phyloP scores from a whole-genome alignment of 768 basidiomycete species.

The Russula sp. region DNA sequence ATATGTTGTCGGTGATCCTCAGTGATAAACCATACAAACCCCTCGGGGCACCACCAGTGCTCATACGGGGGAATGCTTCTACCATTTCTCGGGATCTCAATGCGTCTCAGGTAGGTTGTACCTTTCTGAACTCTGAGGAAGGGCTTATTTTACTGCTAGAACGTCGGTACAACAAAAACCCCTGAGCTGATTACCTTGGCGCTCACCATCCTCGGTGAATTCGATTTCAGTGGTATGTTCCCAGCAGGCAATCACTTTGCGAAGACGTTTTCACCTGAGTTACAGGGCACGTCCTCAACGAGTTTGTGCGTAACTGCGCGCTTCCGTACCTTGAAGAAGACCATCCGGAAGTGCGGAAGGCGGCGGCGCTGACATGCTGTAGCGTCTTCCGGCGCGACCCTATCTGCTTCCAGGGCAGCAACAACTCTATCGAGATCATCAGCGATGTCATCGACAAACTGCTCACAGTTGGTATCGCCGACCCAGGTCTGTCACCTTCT shows the following conservation, averaged over 20 bases:
- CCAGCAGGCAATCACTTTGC: neutral
- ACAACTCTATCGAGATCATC: conserved; percentile 93
- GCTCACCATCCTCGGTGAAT: conserved; percentile 77
- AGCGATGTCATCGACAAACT: conserved; percentile 98
- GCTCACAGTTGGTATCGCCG: conserved; percentile 90
- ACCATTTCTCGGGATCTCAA: conserved; percentile 47
- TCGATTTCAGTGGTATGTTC: conserved; percentile 83
- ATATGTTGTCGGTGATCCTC: conserved; percentile 73
- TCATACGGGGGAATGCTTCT: conserved; percentile 49
- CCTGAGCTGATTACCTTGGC: conserved; percentile 76
- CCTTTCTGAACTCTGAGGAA: neutral
- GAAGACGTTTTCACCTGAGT: conserved; percentile 5
- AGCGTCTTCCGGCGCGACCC: conserved; percentile 89
- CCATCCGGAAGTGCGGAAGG: conserved; percentile 75
- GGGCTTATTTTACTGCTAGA: conserved; percentile 1
- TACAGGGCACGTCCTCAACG: conserved; percentile 86
- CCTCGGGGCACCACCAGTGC: conserved; percentile 72
- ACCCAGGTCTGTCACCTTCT: conserved; percentile 61
- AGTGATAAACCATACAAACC: conserved; percentile 83
- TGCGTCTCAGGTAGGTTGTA: conserved; percentile 39
- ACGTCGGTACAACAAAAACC: conserved; percentile 43
- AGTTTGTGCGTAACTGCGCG: conserved; percentile 89
- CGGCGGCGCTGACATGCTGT: conserved; percentile 90
- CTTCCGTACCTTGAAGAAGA: conserved; percentile 94
- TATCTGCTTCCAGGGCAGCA: conserved; percentile 93